Conservation (phyloP, 805 yeast genomes). For the Kluyveromyces lactis region DNA sequence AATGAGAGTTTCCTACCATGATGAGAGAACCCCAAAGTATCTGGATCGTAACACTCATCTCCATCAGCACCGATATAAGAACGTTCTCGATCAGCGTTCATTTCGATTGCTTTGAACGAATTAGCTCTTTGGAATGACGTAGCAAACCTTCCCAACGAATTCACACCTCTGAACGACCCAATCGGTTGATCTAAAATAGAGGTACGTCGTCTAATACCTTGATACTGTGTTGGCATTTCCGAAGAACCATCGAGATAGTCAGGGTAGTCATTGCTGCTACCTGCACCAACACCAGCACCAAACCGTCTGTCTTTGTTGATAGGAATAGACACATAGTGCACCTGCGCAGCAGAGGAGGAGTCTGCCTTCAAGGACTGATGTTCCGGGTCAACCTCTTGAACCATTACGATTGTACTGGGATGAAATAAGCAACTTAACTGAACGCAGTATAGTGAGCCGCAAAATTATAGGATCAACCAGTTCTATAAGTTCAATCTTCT, state of each 20-base stretch:
- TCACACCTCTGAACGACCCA: conserved; percentile 55
- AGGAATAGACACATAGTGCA: conserved; percentile 28
- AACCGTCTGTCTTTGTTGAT: conserved; percentile 15
- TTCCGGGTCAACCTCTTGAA: conserved; percentile 1
- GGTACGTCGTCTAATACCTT: conserved; percentile 22
- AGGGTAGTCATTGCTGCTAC: conserved; percentile 1
- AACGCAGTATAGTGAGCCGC: too few relatives aligned
- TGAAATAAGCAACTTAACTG: too few relatives aligned
- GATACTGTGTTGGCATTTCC: conserved; percentile 5
- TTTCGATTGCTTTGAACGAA: conserved; percentile 51
- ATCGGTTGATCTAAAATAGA: conserved; percentile 38
- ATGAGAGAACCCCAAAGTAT: conserved; percentile 54
- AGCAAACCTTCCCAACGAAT: conserved; percentile 71
- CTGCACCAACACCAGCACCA: not conserved
- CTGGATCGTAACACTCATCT: conserved; percentile 64
- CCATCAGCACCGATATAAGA: conserved; percentile 52
- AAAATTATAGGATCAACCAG: too few relatives aligned
- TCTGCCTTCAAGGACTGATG: conserved; percentile 4
- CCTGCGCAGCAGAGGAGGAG: conserved; percentile 7
- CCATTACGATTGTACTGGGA: not conserved
- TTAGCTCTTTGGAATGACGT: conserved; percentile 75
- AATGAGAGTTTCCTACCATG: conserved; percentile 58
- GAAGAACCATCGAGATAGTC: conserved; percentile 2
- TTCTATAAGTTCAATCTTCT: too few relatives aligned
- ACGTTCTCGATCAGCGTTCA: conserved; percentile 35